These are phyloP conservation scores for Aspergillus campestris DNA, from an alignment of 495 filamentous ascomycete species.

Conservation along the genomic window DNA sequence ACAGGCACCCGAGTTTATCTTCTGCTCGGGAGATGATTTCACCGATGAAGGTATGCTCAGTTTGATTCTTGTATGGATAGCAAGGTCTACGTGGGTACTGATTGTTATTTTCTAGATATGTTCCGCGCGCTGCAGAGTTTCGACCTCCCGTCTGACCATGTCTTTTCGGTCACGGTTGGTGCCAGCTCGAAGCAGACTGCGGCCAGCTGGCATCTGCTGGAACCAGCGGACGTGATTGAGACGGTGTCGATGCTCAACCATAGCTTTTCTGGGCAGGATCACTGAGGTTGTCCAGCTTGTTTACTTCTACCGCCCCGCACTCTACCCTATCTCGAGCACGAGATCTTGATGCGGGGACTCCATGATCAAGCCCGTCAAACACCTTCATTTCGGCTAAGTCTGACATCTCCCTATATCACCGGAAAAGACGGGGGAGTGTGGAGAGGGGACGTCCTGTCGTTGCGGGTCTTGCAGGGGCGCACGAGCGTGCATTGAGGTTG, in stretches of 20 bases:
- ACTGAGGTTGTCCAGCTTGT: slow-evolving; percentile 7
- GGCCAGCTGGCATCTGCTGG: slow-evolving; percentile 78
- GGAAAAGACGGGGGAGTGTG: too few species aligned
- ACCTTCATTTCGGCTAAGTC: too few species aligned
- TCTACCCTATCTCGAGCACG: not conserved
- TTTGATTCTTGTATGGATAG: not conserved
- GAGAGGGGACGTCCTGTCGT: too few species aligned
- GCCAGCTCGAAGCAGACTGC: slow-evolving; percentile 78
- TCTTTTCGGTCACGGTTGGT: slow-evolving; percentile 84
- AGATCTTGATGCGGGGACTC: not conserved
- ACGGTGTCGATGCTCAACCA: slow-evolving; percentile 62
- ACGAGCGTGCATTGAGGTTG: too few species aligned
- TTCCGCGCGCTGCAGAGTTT: slow-evolving; percentile 57
- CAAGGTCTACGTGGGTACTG: not conserved
- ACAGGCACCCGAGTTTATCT: slow-evolving; percentile 62
- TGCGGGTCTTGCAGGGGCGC: too few species aligned
- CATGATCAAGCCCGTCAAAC: not conserved
- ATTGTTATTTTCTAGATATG: slow-evolving; percentile 35
- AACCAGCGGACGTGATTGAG: slow-evolving; percentile 79
- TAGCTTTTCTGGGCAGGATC: slow-evolving; percentile 22
- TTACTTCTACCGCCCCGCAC: not conserved
- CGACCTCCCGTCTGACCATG: slow-evolving; percentile 47
- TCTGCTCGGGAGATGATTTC: slow-evolving; percentile 90
- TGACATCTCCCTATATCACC: too few species aligned
- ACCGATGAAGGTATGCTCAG: slow-evolving; percentile 83